phyloP scores from a whole-genome alignment of 306 rosid species.

The Pueraria montana region DNA sequence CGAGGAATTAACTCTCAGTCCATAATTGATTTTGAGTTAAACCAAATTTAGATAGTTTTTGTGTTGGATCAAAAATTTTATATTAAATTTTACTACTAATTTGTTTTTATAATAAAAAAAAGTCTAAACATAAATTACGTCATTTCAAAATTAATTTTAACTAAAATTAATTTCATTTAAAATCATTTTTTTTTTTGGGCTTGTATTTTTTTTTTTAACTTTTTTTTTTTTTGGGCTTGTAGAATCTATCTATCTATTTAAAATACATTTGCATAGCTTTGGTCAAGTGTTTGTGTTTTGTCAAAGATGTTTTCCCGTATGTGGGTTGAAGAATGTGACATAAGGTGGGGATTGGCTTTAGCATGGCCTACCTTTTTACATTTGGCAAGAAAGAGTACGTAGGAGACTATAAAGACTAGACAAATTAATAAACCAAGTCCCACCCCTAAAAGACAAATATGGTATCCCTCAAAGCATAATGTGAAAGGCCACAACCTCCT shows the following conservation, averaged over 20 bases:
- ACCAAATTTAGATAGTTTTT: too few species aligned
- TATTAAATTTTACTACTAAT: too few species aligned
- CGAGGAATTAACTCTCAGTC: too few species aligned
- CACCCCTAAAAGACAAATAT: slow-evolving; percentile 52
- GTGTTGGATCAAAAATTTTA: too few species aligned
- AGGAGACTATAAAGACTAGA: slow-evolving; percentile 52
- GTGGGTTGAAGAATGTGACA: slow-evolving; percentile 54
- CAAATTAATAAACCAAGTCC: slow-evolving; percentile 47
- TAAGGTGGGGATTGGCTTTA: slow-evolving; percentile 49
- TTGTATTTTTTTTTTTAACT: too few species aligned
- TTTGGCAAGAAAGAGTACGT: slow-evolving; percentile 50
- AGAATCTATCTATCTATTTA: not conserved
- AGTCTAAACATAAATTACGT: too few species aligned
- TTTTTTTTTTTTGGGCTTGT: too few species aligned
- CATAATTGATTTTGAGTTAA: too few species aligned
- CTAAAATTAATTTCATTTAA: too few species aligned
- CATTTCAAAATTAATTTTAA: too few species aligned
- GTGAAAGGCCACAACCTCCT: slow-evolving; percentile 54
- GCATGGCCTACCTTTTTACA: slow-evolving; percentile 50
- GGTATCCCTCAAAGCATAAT: slow-evolving; percentile 49
- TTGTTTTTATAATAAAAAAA: too few species aligned
- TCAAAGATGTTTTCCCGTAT: slow-evolving; percentile 43
- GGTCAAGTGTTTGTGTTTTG: slow-evolving; percentile 25
- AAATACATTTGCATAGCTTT: not conserved
- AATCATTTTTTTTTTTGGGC: too few species aligned